Base-by-base conservation (phyloP, 2,329 filamentous ascomycete genomes). In the Huntiella moniliformis region DNA sequence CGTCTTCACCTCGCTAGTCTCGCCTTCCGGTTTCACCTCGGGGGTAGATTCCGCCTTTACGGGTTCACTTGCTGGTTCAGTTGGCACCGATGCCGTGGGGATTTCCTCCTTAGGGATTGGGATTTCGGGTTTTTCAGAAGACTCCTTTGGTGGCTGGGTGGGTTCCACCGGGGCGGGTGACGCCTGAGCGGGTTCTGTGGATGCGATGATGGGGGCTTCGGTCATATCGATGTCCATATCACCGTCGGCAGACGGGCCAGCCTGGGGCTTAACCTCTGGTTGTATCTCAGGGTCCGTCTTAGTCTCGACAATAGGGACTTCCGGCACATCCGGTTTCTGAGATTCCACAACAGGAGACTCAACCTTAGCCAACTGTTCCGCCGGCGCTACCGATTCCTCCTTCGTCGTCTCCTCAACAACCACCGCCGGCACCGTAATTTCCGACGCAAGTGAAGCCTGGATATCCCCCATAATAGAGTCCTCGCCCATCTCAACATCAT, bases 201-300 rank as follows among this genome's bases (percentile, higher is more conserved):
- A 8, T 18, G 38, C 5, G 11, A 39, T 11, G 42, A 18, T 43
- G 6, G 45, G 46, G 12, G 38, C 46, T 16, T 50, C 45, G 15
- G 51, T 53, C 28, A 59, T 58, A 15, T 52, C 51, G 43, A 56
- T 57, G 35, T 57, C 52, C 44, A 58, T 57, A 34, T 57, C 33
- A 7, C 12, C 13, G 13, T 28, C 28, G 18, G 6, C 18, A 15
- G 32, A 11, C 12, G n/a, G 22, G 7, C 31, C 17, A 11, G 18
- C 5, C 10, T 28, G 35, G n/a, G 16, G 7, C 0, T 6, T 1
- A 17, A 10, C 35, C 12, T 13, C n/a, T 4, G 35, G n/a, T 17
- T 13, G 35, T 37, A 10, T 8, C 22, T 28, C 22, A 0, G 22
- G 22, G 7, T 28, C 22, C 6, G 7, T 28, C 22, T 28, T 28